Base-by-base conservation (phyloP, 345 rosid genomes). In the Reutealis trisperma region DNA sequence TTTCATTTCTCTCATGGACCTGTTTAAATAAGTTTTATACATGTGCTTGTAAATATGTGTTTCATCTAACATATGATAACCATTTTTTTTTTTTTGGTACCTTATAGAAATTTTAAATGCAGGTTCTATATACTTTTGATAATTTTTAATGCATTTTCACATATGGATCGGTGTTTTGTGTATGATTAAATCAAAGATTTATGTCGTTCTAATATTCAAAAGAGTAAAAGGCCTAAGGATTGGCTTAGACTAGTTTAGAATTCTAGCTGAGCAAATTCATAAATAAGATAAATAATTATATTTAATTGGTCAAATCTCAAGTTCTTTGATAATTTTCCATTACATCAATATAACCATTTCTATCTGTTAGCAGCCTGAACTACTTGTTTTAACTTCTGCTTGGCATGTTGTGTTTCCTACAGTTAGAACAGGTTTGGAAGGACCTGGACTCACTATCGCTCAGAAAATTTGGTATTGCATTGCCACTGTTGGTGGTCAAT, bases 391-490 rank as follows among this genome's bases (percentile, higher is more conserved):
- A 59, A 60, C 47, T 27, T 75, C 22, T 42, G 49, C 62, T 41
- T 37, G 47, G 72, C 27, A 52, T 77, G 49, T 25, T 52, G 6
- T 73, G 61, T 75, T 85, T 70, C 71, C 42, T 75, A 41, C 85
- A 96, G 97, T 89, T 70, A 89, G 97, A 88, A 92, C 97, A 54
- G 98, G 98, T 78, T 85, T 94, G 71, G 98, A 96, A 87, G 99
- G 98, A 74, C 95, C 97, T 49, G 97, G 97, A 44, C 91, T 94
- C 67, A 89, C 99, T 54, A 78, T 83, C 67, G 88, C 91, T 65
- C 99, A 94, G 77, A 96, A 96, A 88, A 54, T 94, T 72, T 94
- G 91, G 93, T 96, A 92, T 83, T 96, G 99, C 76, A 77, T 90
- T 82, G 92, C 98, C 62, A 82, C 90, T 60, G 99, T 94, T 73